These are phyloP conservation scores for Monosporascus sp. DNA, from an alignment of 2,329 filamentous ascomycete genomes.

Conservation along the genomic window DNA sequence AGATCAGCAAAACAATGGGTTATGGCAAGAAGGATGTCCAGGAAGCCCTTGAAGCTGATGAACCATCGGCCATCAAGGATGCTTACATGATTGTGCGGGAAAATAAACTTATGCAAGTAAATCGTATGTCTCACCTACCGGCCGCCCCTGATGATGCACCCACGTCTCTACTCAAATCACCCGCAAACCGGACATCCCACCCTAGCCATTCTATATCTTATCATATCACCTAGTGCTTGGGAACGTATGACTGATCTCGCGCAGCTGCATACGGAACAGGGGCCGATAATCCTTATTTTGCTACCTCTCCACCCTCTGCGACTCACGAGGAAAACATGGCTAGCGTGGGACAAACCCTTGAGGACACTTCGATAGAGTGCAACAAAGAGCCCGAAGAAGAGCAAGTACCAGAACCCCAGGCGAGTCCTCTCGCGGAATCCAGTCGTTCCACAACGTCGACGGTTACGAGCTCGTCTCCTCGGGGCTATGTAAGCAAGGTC, in stretches of 20 bases:
- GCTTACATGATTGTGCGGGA: conserved; percentile 97
- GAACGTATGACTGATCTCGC: conserved; percentile 18
- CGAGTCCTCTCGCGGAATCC: conserved; percentile 51
- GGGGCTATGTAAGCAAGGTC: conserved; percentile 74
- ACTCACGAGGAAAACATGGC: conserved; percentile 46
- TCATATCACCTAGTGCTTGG: not conserved
- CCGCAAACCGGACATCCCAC: not conserved
- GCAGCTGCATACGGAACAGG: conserved; percentile 43
- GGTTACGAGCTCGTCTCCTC: conserved; percentile 40
- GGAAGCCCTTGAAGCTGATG: conserved; percentile 83
- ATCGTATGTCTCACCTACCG: conserved; percentile 58
- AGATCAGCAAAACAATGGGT: conserved; percentile 96
- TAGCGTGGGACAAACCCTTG: conserved; percentile 51
- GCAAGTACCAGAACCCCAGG: conserved; percentile 27
- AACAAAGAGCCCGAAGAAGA: conserved; percentile 10
- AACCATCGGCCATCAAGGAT: conserved; percentile 97
- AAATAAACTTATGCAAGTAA: conserved; percentile 94
- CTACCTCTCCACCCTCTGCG: conserved; percentile 41
- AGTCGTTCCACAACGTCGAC: conserved; percentile 48
- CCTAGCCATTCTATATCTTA: not conserved
- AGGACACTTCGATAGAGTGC: conserved; percentile 18
- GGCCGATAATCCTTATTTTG: conserved; percentile 37
- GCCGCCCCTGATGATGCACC: no score
- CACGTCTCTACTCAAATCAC: not conserved
- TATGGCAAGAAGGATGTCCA: conserved; percentile 94